Percentiles rank a stretch among this genome's conserved stretches.
Conservation (phyloP, 1,284 basidiomycete genomes). For the Pseudozyma thailandica region DNA sequence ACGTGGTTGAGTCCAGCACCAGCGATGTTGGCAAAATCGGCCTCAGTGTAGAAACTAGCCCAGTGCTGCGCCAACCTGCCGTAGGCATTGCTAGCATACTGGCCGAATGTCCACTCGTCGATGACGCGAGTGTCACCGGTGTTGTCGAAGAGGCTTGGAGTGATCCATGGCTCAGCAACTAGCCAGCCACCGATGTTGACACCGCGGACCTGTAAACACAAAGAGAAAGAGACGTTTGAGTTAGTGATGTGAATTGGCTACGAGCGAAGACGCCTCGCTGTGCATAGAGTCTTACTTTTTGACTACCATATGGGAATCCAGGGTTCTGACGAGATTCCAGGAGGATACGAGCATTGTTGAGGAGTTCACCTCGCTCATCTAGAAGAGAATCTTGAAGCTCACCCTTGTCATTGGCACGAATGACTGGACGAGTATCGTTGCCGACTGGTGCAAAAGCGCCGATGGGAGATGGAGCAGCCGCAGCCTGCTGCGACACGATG, state of each 20-base stretch:
- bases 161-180: constrained; percentile 65
- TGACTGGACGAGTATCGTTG: constrained; percentile 40
- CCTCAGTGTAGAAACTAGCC: constrained; percentile 83
- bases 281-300: constrained; percentile 25
- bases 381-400: constrained; percentile 38
- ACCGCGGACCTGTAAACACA: constrained; percentile 51
- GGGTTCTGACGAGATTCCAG: constrained; percentile 42
- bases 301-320: constrained; percentile 37
- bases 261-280: neutral
- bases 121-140: constrained; percentile 69
- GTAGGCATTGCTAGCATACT: constrained; percentile 69
- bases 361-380: constrained; percentile 36
- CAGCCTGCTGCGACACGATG: constrained; percentile 17
- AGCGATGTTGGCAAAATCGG: constrained; percentile 77
- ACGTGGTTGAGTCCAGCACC: constrained; percentile 74
- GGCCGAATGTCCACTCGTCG: constrained; percentile 87
- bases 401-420: constrained; percentile 29
- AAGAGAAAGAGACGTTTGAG: neutral
- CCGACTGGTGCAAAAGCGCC: constrained; percentile 20
- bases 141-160: constrained; percentile 71
- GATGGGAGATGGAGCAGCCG: constrained; percentile 23
- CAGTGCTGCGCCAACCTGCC: constrained; percentile 73
- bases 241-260: neutral
- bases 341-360: constrained; percentile 38
- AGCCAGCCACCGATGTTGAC: constrained; percentile 67